These are phyloP conservation scores for Graphium sp. DNA, from an alignment of 2,329 filamentous ascomycete genomes.

Conservation along the genomic window DNA sequence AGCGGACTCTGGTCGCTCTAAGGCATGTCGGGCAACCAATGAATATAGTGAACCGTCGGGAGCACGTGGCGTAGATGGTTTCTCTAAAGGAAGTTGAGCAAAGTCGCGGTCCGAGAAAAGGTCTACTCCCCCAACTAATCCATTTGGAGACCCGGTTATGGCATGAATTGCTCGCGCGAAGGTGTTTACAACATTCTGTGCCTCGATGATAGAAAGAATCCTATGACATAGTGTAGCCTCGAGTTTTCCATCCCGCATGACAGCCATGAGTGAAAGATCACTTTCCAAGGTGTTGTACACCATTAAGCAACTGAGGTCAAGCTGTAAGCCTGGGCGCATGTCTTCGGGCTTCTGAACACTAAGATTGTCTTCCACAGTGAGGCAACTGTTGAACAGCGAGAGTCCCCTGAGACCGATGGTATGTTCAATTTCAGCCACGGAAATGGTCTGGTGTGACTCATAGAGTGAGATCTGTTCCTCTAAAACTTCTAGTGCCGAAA, in stretches of 20 bases:
- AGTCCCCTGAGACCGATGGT: slow-evolving; percentile 22
- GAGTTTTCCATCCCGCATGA: slow-evolving; percentile 21
- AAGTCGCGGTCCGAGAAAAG: slow-evolving; percentile 38
- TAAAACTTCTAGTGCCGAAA: slow-evolving; percentile 13
- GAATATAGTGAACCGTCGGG: slow-evolving; percentile 19
- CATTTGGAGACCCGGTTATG: slow-evolving; percentile 23
- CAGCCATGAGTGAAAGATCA: slow-evolving; percentile 26
- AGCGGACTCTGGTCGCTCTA: slow-evolving; percentile 17
- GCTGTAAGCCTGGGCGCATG: slow-evolving; percentile 11
- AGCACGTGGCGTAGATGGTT: background rate
- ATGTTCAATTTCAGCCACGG: slow-evolving; percentile 27
- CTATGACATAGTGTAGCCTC: slow-evolving; percentile 25
- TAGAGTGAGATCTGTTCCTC: slow-evolving; percentile 14
- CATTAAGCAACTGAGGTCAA: slow-evolving; percentile 16
- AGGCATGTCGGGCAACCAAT: slow-evolving; percentile 22
- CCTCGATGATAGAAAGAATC: slow-evolving; percentile 23
- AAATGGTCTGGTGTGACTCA: slow-evolving; percentile 24
- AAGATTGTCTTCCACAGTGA: slow-evolving; percentile 27
- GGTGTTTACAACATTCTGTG: slow-evolving; percentile 28
- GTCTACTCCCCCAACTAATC: slow-evolving; percentile 25
- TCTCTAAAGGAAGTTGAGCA: slow-evolving; percentile 31
- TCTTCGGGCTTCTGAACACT: slow-evolving; percentile 16
- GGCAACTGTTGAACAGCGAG: slow-evolving; percentile 30
- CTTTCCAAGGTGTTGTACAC: slow-evolving; percentile 25
- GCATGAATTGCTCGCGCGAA: slow-evolving; percentile 33